These are phyloP conservation scores for Neofusicoccum sp. DNA, from an alignment of 2,329 filamentous ascomycete species.

Conservation along the genomic window DNA sequence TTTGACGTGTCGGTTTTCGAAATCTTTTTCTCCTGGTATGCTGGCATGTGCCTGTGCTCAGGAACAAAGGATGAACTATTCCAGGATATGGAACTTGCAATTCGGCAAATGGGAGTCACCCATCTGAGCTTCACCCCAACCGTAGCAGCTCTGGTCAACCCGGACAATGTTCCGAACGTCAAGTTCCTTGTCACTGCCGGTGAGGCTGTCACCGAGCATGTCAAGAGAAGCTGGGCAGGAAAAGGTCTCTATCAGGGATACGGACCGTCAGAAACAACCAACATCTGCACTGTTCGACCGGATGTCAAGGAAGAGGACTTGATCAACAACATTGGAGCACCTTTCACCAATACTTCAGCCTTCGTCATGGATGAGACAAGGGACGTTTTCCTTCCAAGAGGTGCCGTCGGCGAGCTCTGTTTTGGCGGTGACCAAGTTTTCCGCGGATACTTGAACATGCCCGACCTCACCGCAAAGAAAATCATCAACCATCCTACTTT, in stretches of 20 bases:
- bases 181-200: constrained; percentile 77
- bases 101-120: constrained; percentile 64
- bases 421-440: constrained; percentile 82
- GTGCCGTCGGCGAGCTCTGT: constrained; percentile 77
- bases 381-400: constrained; percentile 57
- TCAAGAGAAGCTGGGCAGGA: constrained; percentile 67
- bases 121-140: constrained; percentile 86
- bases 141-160: constrained; percentile 72
- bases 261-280: constrained; percentile 81
- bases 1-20: constrained; percentile 90
- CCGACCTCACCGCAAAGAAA: constrained; percentile 60
- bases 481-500: constrained; percentile 67
- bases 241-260: constrained; percentile 75
- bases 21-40: constrained; percentile 80
- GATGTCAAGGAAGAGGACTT: constrained; percentile 57
- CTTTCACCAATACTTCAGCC: constrained; percentile 72
- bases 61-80: constrained; percentile 73
- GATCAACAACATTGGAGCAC: constrained; percentile 73
- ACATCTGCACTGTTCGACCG: constrained; percentile 74
- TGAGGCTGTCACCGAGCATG: constrained; percentile 71
- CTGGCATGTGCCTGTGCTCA: constrained; percentile 75
- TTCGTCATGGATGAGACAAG: constrained; percentile 56
- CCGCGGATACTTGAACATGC: constrained; percentile 68
- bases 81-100: constrained; percentile 65
- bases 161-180: constrained; percentile 66